phyloP scores from a whole-genome alignment of 2,329 filamentous ascomycete species.

The Shiraia bambusicola region DNA sequence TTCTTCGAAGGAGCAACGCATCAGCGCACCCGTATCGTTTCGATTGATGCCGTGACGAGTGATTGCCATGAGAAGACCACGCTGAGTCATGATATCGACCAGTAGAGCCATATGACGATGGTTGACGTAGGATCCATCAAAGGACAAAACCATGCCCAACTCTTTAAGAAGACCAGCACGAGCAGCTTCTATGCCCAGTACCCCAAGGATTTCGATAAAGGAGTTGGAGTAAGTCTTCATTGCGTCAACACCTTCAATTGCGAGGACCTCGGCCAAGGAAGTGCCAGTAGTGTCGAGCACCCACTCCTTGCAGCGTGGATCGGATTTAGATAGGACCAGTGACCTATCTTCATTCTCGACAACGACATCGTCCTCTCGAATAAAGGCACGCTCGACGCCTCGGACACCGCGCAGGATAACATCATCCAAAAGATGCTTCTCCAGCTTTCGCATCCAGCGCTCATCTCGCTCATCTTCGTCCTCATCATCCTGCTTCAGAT shows the following conservation, averaged over 20 bases:
- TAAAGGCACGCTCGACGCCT: slow-evolving; percentile 87
- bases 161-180: slow-evolving; percentile 84
- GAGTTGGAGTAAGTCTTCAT: slow-evolving; percentile 90
- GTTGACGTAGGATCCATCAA: slow-evolving; percentile 99
- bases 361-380: slow-evolving; percentile 58
- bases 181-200: slow-evolving; percentile 95
- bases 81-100: slow-evolving; percentile 96
- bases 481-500: slow-evolving; percentile 67
- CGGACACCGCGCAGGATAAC: slow-evolving; percentile 87
- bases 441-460: slow-evolving; percentile 77
- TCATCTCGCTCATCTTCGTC: slow-evolving; percentile 76
- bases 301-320: slow-evolving; percentile 83
- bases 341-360: slow-evolving; percentile 71
- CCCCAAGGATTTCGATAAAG: slow-evolving; percentile 89
- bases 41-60: slow-evolving; percentile 98
- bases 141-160: slow-evolving; percentile 88
- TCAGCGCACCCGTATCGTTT: slow-evolving; percentile 93
- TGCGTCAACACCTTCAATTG: slow-evolving; percentile 84
- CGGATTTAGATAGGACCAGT: slow-evolving; percentile 71
- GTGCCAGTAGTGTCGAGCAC: slow-evolving; percentile 94
- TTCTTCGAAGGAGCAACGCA: slow-evolving; percentile 99
- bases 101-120: slow-evolving; percentile 94
- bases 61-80: slow-evolving; percentile 91
- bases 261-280: slow-evolving; percentile 77
- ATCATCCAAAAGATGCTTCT: slow-evolving; percentile 87